phyloP scores from a whole-genome alignment of 345 rosid species.

The Chamaenerion angustifolium region DNA sequence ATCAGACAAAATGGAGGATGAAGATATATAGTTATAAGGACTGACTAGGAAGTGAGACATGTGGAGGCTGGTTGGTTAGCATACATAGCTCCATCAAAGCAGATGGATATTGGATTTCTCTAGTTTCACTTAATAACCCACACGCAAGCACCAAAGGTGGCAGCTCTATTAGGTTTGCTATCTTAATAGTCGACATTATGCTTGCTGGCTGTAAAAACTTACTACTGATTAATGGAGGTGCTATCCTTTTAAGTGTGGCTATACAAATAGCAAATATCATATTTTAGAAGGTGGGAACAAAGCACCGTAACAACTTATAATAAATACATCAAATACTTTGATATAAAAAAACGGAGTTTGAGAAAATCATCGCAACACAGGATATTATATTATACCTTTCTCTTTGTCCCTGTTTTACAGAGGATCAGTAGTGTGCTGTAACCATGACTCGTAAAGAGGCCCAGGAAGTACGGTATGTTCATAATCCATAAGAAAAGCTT shows the following conservation, averaged over 20 bases:
- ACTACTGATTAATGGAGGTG: background rate
- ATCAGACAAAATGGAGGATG: constrained; percentile 8
- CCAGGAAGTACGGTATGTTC: constrained; percentile 63
- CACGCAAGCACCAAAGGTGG: constrained; percentile 53
- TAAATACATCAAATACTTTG: too few species aligned
- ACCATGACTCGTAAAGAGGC: constrained; percentile 59
- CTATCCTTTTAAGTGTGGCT: too few species aligned
- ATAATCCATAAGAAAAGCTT: constrained; percentile 34
- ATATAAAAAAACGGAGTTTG: constrained; percentile 1
- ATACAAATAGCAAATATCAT: too few species aligned
- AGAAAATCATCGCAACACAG: background rate
- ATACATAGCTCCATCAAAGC: constrained; percentile 54
- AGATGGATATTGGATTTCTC: constrained; percentile 42
- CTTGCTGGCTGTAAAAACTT: constrained; percentile 24
- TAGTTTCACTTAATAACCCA: constrained; percentile 16
- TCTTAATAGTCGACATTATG: constrained; percentile 26
- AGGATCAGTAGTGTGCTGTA: constrained; percentile 49
- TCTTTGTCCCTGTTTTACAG: constrained; percentile 38
- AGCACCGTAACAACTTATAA: too few species aligned
- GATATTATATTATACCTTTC: constrained; percentile 27
- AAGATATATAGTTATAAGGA: constrained; percentile 7
- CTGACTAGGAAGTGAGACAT: constrained; percentile 49
- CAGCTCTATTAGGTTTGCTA: constrained; percentile 43
- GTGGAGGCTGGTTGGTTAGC: constrained; percentile 34
- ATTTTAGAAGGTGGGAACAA: too few species aligned